A percentile compares a stretch with the other conserved stretches of the same genome.
Conservation (phyloP, 2,329 filamentous ascomycete genomes). For the Escovopsis sp. region DNA sequence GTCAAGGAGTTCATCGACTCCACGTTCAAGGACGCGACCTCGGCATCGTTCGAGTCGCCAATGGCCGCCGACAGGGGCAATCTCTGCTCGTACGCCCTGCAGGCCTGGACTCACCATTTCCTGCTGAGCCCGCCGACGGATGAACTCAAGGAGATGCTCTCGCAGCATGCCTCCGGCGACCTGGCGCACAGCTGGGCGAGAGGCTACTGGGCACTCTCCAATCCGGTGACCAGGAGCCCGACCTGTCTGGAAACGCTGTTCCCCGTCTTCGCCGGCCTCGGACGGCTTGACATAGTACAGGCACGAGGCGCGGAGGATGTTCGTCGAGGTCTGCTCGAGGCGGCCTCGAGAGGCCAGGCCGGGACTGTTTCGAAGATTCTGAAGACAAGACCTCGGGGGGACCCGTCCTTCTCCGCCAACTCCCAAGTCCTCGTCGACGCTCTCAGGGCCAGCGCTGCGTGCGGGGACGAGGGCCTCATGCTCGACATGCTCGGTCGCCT, state of each 20-base stretch:
- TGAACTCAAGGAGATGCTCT: slow-evolving; percentile 1
- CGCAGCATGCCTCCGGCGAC: not conserved
- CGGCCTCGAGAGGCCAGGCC: slow-evolving; percentile 4
- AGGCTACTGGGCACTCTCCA: slow-evolving; percentile 6
- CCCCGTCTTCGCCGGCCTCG: slow-evolving; percentile 5
- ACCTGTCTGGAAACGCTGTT: slow-evolving; percentile 3
- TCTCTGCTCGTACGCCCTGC: slow-evolving; percentile 5
- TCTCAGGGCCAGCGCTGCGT: slow-evolving; percentile 3
- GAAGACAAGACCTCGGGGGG: not conserved
- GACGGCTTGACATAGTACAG: not conserved
- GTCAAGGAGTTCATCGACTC: slow-evolving; percentile 3
- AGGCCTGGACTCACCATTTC: slow-evolving; percentile 6
- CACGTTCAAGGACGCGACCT: slow-evolving; percentile 1
- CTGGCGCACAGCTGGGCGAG: slow-evolving; percentile 3
- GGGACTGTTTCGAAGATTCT: slow-evolving; percentile 1
- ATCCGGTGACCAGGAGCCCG: slow-evolving; percentile 4
- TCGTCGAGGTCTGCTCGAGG: slow-evolving; percentile 5
- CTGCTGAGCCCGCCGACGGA: slow-evolving; percentile 1
- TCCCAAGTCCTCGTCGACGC: slow-evolving; percentile 1
- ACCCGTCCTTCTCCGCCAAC: not conserved
- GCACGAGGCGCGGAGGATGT: slow-evolving; percentile 3
- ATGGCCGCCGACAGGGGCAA: slow-evolving; percentile 3
- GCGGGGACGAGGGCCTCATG: slow-evolving; percentile 3
- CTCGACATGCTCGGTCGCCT: slow-evolving; percentile 6
- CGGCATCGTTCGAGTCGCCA: slow-evolving; percentile 2